Evolutionary conservation across 164 flowering plant genomes (phyloP), one percentile per base, ranked within the genome.

Genomic region (Platanus orientalis): DNA sequence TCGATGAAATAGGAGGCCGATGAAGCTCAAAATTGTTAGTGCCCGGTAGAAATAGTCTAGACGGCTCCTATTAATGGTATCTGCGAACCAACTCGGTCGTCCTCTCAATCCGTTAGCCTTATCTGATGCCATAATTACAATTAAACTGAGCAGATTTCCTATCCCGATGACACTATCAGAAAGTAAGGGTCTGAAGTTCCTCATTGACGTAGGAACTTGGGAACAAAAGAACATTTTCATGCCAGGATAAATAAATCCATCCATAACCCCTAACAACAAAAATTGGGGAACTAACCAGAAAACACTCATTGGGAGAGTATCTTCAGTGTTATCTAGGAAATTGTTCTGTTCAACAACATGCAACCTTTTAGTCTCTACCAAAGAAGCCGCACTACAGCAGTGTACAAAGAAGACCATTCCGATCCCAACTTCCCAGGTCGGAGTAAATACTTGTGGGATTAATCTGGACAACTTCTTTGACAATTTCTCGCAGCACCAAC

Each of bases 281-380:
- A 64, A 75, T 53, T 75, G 74, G 7, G 78, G 74, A 36, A 49
- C 58, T 28, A 71, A 39, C 72, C 69, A 71, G 28, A 64, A 63
- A 7, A 60, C 36, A 25, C 59, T 67, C 63, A 67, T 74, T 17
- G 65, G 70, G 10, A 65, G 56, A 4, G 61, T 61, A 4, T 52
- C 63, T 20, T 65, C 34, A 10, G 67, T 45, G 6, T 20, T 28
- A 56, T 66, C 61, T 26, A 40, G 27, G 42, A 61, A 47, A 7
- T 30, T 42, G 27, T 39, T 29, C 19, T 60, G 26, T 59, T 54
- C 23, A 12, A 60, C 59, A 16, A 62, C 29, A 2, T 34, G 7
- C 32, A 60, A 23, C 44, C 74, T 54, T 21, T 29, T 63, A 26
- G 30, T 13, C 63, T 75, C 75, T 30, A 75, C 71, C 13, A 20